Evolutionary conservation across 139 green algal species (phyloP), one percentile per base, ranked within the genome.

Genomic region (Chlamydomonas incerta): DNA sequence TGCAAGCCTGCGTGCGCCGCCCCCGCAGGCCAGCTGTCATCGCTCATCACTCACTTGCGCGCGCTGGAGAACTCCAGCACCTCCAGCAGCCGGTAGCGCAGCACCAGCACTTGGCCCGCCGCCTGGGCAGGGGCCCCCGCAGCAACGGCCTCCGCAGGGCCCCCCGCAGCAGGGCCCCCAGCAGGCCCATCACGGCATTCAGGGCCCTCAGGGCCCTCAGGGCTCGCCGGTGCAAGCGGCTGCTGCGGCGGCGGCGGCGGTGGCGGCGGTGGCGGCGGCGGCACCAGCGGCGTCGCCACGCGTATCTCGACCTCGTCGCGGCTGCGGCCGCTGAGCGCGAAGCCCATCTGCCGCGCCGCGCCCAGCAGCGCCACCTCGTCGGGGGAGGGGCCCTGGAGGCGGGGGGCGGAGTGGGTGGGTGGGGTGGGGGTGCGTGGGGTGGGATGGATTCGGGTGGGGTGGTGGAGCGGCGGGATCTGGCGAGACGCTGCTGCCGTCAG

Each of bases 351-450:
- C 18, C 96, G 94, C 0, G 95, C 96, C 10, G 93, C 97, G 37
- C 97, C 92, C 77, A 99, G 95, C 73, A 99, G 91, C 24, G 97
- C 97, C 60, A 95, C 94, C 91, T 99, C 97, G 88, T 99, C 97
- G 28, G 97, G 97, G 2, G 95, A 98, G 8, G 95, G 81, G 46
- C 95, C 95, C 93, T 97, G 90, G 57, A 34, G 37, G 15, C 13
- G 17, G 46, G 37, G 6, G 23, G 31, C 1, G n/a, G 13, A n/a
- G 65, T 26, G 15, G 26, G 14, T 31, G 28, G 62, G 62, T 31
- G 24, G 24, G 62, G 28, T 23, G 62, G 13, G 62, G 62, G 62
- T 17, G 62, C 14, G 20, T 31, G 62, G 62, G 24, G 28, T 68
- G 3, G 11, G 28, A 3, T 31, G 24, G 24, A 13, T 23, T 13